Evolutionary conservation across 805 yeast genomes (phyloP).

Genomic region (Yarrowia divulgata): DNA sequence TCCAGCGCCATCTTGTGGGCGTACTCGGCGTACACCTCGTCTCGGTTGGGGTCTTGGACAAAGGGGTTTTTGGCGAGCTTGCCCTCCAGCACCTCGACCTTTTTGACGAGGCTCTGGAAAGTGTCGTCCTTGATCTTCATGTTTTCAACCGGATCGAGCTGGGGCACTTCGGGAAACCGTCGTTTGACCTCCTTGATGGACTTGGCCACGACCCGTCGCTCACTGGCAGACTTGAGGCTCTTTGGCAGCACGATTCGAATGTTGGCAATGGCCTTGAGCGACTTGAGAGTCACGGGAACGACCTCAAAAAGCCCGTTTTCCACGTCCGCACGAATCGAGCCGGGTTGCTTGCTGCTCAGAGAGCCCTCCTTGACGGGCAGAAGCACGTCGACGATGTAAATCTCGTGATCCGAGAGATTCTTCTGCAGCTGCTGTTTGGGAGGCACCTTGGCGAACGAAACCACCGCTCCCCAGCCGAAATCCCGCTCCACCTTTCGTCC

Average conservation of each 20-base stretch:
- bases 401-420: constrained; percentile 84
- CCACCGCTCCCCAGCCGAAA: constrained; percentile 97
- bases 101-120: constrained; percentile 72
- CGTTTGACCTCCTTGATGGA: constrained; percentile 80
- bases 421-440: constrained; percentile 44
- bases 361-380: constrained; percentile 78
- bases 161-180: constrained; percentile 88
- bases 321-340: constrained; percentile 83
- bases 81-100: constrained; percentile 81
- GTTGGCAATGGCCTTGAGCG: constrained; percentile 77
- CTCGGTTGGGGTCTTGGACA: constrained; percentile 54
- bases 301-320: constrained; percentile 77
- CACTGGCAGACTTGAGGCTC: constrained; percentile 58
- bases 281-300: constrained; percentile 82
- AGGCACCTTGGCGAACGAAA: constrained; percentile 72
- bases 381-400: constrained; percentile 85
- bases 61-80: constrained; percentile 75
- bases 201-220: constrained; percentile 65
- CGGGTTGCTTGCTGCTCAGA: constrained; percentile 76
- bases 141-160: constrained; percentile 85
- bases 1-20: constrained; percentile 67
- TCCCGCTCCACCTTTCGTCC: constrained; percentile 54
- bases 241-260: constrained; percentile 81
- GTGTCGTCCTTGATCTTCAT: constrained; percentile 89
- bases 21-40: constrained; percentile 69